phyloP scores from a whole-genome alignment of 2,329 filamentous ascomycete species.

The Calonectria honghensis region DNA sequence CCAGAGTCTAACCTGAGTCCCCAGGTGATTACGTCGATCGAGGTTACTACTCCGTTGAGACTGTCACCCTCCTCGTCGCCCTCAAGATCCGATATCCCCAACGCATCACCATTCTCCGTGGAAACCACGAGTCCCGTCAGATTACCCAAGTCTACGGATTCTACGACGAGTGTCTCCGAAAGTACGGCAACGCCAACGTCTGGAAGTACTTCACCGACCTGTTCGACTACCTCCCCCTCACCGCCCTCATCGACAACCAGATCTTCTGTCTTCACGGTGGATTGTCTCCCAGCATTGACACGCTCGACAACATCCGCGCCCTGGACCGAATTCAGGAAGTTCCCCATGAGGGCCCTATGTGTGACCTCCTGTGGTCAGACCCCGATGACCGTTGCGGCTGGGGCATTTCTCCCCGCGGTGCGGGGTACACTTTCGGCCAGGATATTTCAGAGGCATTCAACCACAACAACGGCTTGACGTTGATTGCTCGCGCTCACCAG shows the following conservation, averaged over 20 bases:
- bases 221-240: slow-evolving; percentile 98
- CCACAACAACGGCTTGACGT: slow-evolving; percentile 97
- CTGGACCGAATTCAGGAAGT: slow-evolving; percentile 99
- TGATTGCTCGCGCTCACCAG: slow-evolving; percentile 97
- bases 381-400: slow-evolving; percentile 97
- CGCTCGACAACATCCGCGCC: slow-evolving; percentile 94
- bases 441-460: slow-evolving; percentile 99
- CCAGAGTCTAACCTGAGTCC: slow-evolving; percentile 28
- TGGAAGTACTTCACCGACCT: slow-evolving; percentile 99
- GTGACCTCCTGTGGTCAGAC: slow-evolving; percentile 97
- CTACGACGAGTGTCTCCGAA: slow-evolving; percentile 98
- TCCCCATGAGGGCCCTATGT: slow-evolving; percentile 98
- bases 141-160: slow-evolving; percentile 99
- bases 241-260: slow-evolving; percentile 98
- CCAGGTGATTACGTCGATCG: slow-evolving; percentile 97
- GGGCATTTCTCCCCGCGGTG: slow-evolving; percentile 96
- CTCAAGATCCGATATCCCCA: slow-evolving; percentile 98
- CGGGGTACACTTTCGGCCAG: slow-evolving; percentile 96
- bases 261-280: slow-evolving; percentile 99
- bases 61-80: slow-evolving; percentile 94
- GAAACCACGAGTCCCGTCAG: slow-evolving; percentile 98
- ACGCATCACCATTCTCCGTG: slow-evolving; percentile 98
- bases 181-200: slow-evolving; percentile 99
- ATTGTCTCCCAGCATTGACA: slow-evolving; percentile 96
- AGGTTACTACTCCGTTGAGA: slow-evolving; percentile 99